A percentile compares a stretch with the other conserved stretches of the same genome.
phyloP scores from a whole-genome alignment of 495 filamentous ascomycete species.

The Pyrenopolyporus hunteri region DNA sequence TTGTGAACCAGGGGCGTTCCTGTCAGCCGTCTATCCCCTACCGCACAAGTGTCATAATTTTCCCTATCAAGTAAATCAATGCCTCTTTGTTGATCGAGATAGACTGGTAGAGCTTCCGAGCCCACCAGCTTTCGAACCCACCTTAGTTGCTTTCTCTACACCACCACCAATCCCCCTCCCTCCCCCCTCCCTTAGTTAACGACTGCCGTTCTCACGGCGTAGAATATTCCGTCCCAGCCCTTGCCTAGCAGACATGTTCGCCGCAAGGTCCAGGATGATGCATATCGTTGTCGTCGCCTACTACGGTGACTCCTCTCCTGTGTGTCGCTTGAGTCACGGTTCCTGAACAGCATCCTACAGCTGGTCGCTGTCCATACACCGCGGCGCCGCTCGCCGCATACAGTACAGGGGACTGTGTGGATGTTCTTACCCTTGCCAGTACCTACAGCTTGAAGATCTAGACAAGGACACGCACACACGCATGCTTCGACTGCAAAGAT shows the following conservation, averaged over 20 bases:
- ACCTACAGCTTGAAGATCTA: conserved; percentile 33
- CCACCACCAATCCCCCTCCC: too few relatives aligned
- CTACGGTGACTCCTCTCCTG: conserved; percentile 7
- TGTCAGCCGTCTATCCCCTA: conserved; percentile 30
- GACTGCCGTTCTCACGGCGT: conserved; percentile 9
- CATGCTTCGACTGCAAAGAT: conserved; percentile 39
- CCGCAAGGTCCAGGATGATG: conserved; percentile 27
- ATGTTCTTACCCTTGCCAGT: conserved; percentile 28
- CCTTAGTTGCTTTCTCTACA: conserved; percentile 15
- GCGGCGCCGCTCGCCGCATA: conserved; percentile 19
- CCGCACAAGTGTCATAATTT: conserved; percentile 24
- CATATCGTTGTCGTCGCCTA: conserved; percentile 19
- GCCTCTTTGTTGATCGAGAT: conserved; percentile 16
- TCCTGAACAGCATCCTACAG: conserved; percentile 21
- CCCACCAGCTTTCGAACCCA: conserved; percentile 28
- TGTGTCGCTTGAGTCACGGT: conserved; percentile 7
- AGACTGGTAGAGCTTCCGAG: conserved; percentile 12
- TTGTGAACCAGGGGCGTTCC: conserved; percentile 17
- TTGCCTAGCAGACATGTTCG: conserved; percentile 15
- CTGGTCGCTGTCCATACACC: conserved; percentile 16
- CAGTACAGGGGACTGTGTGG: conserved; percentile 38
- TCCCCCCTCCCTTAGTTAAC: conserved; percentile 22
- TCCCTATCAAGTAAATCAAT: conserved; percentile 13
- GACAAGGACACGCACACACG: conserved; percentile 39
- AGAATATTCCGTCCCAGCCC: conserved; percentile 20